A percentile compares a stretch with the other conserved stretches of the same genome.
These are phyloP conservation scores for Mortierella hygrophila DNA, from an alignment of 192 early-diverging fungal genomes.

Conservation along the genomic window DNA sequence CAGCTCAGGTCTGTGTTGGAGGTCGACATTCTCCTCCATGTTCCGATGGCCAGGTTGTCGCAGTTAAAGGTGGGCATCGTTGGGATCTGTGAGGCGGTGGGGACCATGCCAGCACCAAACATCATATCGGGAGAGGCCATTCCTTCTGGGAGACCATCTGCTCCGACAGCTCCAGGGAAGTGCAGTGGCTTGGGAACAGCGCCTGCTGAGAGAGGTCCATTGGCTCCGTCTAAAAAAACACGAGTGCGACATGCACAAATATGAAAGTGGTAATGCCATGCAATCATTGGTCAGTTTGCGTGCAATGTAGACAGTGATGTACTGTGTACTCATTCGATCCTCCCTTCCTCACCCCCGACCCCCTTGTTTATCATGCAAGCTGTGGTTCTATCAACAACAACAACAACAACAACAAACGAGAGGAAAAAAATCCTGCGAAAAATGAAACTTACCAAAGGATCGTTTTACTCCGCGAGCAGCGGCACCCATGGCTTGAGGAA, in stretches of 20 bases:
- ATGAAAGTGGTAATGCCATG: too few species aligned
- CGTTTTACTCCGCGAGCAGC: constrained; percentile 45
- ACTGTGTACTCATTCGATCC: not conserved
- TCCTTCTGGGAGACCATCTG: constrained; percentile 49
- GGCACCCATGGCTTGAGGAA: constrained; percentile 37
- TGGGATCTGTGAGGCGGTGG: constrained; percentile 48
- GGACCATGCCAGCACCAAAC: constrained; percentile 39
- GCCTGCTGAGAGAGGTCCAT: constrained; percentile 53
- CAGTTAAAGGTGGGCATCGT: constrained; percentile 58
- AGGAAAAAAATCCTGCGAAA: constrained; percentile 4
- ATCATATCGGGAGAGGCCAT: constrained; percentile 43
- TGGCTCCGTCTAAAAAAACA: constrained; percentile 35
- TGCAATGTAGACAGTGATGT: not conserved
- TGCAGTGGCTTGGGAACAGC: constrained; percentile 57
- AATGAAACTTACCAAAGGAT: constrained; percentile 40
- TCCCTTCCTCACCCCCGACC: not conserved
- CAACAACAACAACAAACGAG: not conserved
- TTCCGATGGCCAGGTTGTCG: constrained; percentile 69
- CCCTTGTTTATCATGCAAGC: constrained; percentile 4
- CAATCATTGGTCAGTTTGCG: not conserved
- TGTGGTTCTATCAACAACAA: not conserved
- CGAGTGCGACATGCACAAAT: not conserved
- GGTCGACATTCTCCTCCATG: constrained; percentile 73
- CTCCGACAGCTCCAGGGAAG: constrained; percentile 26
- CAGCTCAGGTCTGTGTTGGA: constrained; percentile 68